phyloP scores from a whole-genome alignment of 768 basidiomycete species.

The Serendipita sp. region DNA sequence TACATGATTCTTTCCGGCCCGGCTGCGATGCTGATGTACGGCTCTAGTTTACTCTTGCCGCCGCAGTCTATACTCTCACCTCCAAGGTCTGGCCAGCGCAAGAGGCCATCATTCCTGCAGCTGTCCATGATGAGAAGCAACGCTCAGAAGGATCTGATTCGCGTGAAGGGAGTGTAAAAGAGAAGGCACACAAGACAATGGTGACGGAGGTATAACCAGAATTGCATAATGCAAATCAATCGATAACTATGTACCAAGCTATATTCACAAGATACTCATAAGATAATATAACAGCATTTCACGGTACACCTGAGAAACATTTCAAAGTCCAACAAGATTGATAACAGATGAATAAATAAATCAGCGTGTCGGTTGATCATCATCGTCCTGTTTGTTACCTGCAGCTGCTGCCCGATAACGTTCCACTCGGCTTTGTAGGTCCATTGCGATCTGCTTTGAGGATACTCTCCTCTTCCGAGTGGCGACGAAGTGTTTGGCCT shows the following conservation, averaged over 20 bases:
- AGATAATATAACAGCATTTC: too few species aligned
- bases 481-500: neutral
- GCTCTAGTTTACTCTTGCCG: slow-evolving; percentile 21
- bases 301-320: too few species aligned
- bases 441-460: neutral
- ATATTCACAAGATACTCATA: too few species aligned
- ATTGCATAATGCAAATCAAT: too few species aligned
- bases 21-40: neutral
- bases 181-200: neutral
- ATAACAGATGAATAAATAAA: neutral
- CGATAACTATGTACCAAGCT: too few species aligned
- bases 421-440: neutral
- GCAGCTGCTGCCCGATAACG: neutral
- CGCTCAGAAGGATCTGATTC: neutral
- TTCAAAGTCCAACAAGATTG: neutral
- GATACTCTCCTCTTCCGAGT: neutral
- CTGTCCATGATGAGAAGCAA: slow-evolving; percentile 11
- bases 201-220: neutral
- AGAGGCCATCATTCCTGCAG: slow-evolving; percentile 21
- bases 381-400: neutral
- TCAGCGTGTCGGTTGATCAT: neutral
- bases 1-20: slow-evolving; percentile 8
- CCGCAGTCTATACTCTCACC: slow-evolving; percentile 20
- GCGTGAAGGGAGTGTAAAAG: neutral
- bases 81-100: slow-evolving; percentile 24